phyloP scores from a whole-genome alignment of 1,284 basidiomycete species.

The Tremellales sp. region DNA sequence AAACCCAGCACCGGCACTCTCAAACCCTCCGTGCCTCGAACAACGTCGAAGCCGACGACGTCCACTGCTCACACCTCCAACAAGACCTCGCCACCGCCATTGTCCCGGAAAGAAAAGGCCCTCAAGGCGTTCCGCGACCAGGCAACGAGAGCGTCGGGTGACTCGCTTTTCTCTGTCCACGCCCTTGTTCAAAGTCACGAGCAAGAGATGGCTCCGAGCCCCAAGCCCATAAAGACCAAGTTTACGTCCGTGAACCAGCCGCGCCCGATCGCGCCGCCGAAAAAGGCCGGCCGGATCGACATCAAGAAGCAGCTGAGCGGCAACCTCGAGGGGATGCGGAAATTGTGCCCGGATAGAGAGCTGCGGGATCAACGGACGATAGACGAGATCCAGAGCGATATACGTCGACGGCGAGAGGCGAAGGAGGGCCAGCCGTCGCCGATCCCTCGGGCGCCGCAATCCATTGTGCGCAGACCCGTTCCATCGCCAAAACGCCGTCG shows the following conservation, averaged over 20 bases:
- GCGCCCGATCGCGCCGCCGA: too few species aligned
- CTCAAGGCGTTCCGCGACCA: slow-evolving; percentile 22
- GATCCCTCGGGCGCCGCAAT: background rate
- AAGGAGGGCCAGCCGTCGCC: background rate
- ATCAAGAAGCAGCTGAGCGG: too few species aligned
- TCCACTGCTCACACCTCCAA: background rate
- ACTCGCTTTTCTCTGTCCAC: slow-evolving; percentile 32
- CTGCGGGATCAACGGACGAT: slow-evolving; percentile 35
- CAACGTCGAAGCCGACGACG: slow-evolving; percentile 3
- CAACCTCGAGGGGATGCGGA: slow-evolving; percentile 27
- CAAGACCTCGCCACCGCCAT: slow-evolving; percentile 19
- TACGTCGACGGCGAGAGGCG: slow-evolving; percentile 20
- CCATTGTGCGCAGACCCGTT: slow-evolving; percentile 1
- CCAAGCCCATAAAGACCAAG: too few species aligned
- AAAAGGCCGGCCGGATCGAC: too few species aligned
- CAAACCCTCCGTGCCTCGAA: slow-evolving; percentile 1
- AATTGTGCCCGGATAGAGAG: slow-evolving; percentile 36
- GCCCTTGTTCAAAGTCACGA: slow-evolving; percentile 30
- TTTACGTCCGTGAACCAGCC: too few species aligned
- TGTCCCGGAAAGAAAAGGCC: slow-evolving; percentile 38
- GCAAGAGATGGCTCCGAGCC: slow-evolving; percentile 2
- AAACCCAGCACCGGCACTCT: background rate
- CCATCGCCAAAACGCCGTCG: slow-evolving; percentile 4
- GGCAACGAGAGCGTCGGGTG: slow-evolving; percentile 17
- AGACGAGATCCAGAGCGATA: slow-evolving; percentile 41